phyloP scores from a whole-genome alignment of 495 filamentous ascomycete species.

The Penicillium riverlandense region DNA sequence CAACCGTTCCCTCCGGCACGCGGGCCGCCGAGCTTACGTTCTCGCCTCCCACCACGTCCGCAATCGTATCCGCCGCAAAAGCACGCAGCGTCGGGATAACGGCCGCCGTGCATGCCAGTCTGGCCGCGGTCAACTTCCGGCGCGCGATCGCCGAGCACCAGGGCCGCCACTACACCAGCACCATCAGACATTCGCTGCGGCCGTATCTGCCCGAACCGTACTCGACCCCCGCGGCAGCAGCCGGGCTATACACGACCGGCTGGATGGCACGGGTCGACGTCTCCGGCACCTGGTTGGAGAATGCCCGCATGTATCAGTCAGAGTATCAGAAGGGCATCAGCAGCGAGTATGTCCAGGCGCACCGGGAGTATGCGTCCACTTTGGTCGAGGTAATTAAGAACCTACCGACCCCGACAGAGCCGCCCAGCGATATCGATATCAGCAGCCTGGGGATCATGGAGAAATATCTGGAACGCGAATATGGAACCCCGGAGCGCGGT shows the following conservation, averaged over 20 bases:
- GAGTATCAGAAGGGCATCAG: conserved; percentile 17
- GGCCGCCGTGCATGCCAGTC: conserved; percentile 19
- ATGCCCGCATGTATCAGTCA: conserved; percentile 17
- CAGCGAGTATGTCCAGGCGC: conserved; percentile 13
- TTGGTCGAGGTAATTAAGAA: conserved; percentile 6
- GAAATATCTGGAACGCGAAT: conserved; percentile 13
- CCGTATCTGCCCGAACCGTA: conserved; percentile 20
- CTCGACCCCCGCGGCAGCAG: conserved; percentile 12
- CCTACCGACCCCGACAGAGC: conserved; percentile 2
- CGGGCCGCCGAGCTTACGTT: conserved; percentile 4
- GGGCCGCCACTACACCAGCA: conserved; percentile 24
- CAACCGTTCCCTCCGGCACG: conserved; percentile 13
- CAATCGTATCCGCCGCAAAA: conserved; percentile 6
- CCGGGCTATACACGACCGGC: conserved; percentile 19
- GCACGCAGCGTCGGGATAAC: conserved; percentile 8
- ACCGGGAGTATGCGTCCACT: conserved; percentile 19
- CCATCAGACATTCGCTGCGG: conserved; percentile 20
- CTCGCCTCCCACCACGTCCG: conserved; percentile 7
- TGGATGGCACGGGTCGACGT: conserved; percentile 14
- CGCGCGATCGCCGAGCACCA: conserved; percentile 8
- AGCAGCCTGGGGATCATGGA: conserved; percentile 18
- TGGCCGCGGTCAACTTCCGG: conserved; percentile 18
- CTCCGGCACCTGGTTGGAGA: conserved; percentile 17
- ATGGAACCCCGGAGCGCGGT: conserved; percentile 11
- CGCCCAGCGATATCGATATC: conserved; percentile 25